A percentile compares a stretch with the other conserved stretches of the same genome.
phyloP scores from a whole-genome alignment of 768 basidiomycete species.

The Phanerochaete carnosa region DNA sequence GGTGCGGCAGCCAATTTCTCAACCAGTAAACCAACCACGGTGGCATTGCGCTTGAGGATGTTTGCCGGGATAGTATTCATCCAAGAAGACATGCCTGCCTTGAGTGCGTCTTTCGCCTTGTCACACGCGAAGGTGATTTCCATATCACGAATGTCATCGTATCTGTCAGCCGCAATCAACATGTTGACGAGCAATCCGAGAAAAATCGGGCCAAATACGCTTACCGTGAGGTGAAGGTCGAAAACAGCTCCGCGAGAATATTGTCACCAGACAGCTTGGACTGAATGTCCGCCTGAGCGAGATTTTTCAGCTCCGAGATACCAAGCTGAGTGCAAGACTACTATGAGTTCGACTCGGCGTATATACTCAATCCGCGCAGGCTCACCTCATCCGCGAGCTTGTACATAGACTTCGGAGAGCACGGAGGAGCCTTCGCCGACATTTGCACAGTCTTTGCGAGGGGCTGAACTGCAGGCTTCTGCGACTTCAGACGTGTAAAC shows the following conservation, averaged over 20 bases:
- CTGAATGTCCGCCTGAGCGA: conserved; percentile 2
- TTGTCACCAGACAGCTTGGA: background rate
- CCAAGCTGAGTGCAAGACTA: background rate
- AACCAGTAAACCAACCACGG: background rate
- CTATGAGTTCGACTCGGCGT: too few relatives aligned
- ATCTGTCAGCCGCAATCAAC: background rate
- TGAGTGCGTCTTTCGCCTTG: background rate
- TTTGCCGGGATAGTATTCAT: background rate
- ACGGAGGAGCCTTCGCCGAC: conserved; percentile 12
- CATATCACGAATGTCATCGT: background rate
- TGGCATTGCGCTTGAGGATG: background rate
- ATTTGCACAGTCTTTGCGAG: too few relatives aligned
- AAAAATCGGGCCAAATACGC: background rate
- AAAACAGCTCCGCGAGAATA: conserved; percentile 7
- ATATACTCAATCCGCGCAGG: too few relatives aligned
- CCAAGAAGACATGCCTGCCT: background rate
- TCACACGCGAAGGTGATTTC: background rate
- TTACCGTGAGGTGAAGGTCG: conserved; percentile 6
- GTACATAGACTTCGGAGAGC: conserved; percentile 45
- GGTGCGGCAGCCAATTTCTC: too few relatives aligned
- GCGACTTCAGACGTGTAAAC: background rate
- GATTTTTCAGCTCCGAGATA: background rate
- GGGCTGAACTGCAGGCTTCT: too few relatives aligned
- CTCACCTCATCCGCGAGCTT: conserved; percentile 14
- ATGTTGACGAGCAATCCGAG: too few relatives aligned